Evolutionary conservation across 495 filamentous ascomycete species (phyloP), one percentile per base, ranked within the genome.

Genomic region (Daldinia vernicosa): DNA sequence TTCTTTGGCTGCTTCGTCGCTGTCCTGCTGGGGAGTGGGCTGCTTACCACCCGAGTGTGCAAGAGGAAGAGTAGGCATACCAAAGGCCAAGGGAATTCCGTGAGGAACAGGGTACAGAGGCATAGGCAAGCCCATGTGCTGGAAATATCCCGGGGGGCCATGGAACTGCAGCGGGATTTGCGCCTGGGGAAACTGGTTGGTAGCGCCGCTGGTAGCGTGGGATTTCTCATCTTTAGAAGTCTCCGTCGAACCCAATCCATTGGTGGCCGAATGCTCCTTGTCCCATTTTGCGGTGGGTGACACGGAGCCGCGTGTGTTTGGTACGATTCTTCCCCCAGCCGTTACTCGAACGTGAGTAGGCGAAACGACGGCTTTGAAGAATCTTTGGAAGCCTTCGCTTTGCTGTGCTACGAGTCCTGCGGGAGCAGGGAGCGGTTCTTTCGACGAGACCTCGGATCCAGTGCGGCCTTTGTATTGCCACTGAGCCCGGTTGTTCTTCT

Each of bases 241-340:
- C 22, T 73, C 69, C 2, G 19, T 14, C 6, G 50, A 39, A 0
- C 64, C 70, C 40, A 78, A 75, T 26, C 40, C 67, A n/a, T 64
- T 72, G 15, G 28, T 35, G 1, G 63, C 30, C 35, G 72, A 33
- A 39, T 47, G 74, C 37, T 84, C 82, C 47, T 70, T 81, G 22
- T 70, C 55, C 57, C 81, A 80, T 74, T 82, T 84, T 15, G 77
- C 67, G 1, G 80, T 80, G 4, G 84, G 82, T 9, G 82, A 84
- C 4, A 72, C 74, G 4, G 81, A 81, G 15, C 78, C 81, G 11
- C 85, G 84, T 28, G 80, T 86, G 66, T 88, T 88, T 12, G 86
- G 85, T 4, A 88, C 86, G 71, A 88, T 87, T 45, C 81, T 77
- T 40, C 85, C 82, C 61, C 84, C 82, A 60, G 85, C 84, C n/a